A percentile compares a stretch with the other conserved stretches of the same genome.
phyloP scores from a whole-genome alignment of 257 asterid genomes.

The Gentiana dahurica region DNA sequence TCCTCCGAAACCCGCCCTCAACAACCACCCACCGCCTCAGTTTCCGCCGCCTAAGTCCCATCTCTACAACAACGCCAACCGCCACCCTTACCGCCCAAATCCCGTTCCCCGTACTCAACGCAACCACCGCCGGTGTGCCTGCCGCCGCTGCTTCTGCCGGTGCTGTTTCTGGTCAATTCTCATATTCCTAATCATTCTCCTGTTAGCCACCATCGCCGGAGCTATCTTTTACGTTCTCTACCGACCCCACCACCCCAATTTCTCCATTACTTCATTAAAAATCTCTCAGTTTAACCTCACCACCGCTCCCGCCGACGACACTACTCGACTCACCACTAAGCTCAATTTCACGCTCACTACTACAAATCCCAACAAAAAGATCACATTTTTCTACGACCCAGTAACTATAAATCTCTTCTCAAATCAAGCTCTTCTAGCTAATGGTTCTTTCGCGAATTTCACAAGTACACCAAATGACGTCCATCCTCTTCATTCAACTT shows the following conservation, averaged over 20 bases:
- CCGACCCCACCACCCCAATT: constrained; percentile 58
- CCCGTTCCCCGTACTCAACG: constrained; percentile 16
- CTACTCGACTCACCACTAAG: constrained; percentile 49
- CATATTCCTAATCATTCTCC: constrained; percentile 29
- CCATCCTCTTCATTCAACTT: constrained; percentile 35
- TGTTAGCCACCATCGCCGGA: constrained; percentile 53
- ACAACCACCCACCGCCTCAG: constrained; percentile 11
- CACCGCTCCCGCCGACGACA: constrained; percentile 55
- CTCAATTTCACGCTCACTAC: constrained; percentile 56
- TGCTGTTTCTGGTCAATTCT: constrained; percentile 35
- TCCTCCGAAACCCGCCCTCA: constrained; percentile 4
- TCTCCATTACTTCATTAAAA: constrained; percentile 58
- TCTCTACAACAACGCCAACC: constrained; percentile 21
- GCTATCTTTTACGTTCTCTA: constrained; percentile 65
- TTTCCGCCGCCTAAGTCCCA: constrained; percentile 22
- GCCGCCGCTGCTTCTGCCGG: constrained; percentile 34
- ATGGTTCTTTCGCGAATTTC: constrained; percentile 42
- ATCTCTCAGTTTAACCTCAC: constrained; percentile 58
- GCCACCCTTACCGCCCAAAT: constrained; percentile 27
- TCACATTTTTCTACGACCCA: constrained; percentile 42
- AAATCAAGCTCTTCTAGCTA: constrained; percentile 28
- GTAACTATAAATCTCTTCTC: constrained; percentile 26
- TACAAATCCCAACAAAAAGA: constrained; percentile 50
- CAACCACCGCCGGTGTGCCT: constrained; percentile 21
- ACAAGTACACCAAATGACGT: constrained; percentile 29